Evolutionary conservation across 2,329 filamentous ascomycete species (phyloP).

Genomic region (Hysterium pulicare): DNA sequence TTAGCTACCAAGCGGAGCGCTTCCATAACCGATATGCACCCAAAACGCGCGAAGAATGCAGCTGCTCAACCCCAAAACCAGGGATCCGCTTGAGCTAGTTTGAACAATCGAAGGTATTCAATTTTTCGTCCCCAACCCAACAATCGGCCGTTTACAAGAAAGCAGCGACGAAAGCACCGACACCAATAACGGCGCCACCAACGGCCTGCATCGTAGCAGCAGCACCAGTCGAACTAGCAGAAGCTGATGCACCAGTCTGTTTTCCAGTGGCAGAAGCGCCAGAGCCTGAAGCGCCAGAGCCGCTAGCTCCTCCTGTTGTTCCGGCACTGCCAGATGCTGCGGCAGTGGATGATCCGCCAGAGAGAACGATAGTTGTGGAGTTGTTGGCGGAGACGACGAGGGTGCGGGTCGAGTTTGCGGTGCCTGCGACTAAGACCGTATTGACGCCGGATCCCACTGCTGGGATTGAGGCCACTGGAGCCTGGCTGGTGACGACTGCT

Average conservation of each 20-base stretch:
- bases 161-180: conserved; percentile 34
- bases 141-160: conserved; percentile 39
- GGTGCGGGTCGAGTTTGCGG: conserved; percentile 26
- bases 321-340: not conserved
- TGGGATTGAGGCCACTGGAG: conserved; percentile 29
- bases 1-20: too few relatives aligned
- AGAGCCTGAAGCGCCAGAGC: conserved; percentile 7
- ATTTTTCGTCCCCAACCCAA: too few relatives aligned
- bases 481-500: conserved; percentile 15
- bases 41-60: too few relatives aligned
- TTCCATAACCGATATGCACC: too few relatives aligned
- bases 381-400: conserved; percentile 31
- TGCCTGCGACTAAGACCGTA: conserved; percentile 28
- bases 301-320: conserved; percentile 8
- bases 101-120: too few relatives aligned
- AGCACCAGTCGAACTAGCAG: conserved; percentile 17
- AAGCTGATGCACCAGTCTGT: conserved; percentile 9
- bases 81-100: too few relatives aligned
- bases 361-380: conserved; percentile 27
- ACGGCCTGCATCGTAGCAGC: conserved; percentile 29
- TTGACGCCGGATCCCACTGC: conserved; percentile 33
- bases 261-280: conserved; percentile 8
- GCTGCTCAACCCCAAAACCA: too few relatives aligned
- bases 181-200: conserved; percentile 29
- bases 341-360: conserved; percentile 5